Conservation (phyloP, 2,329 filamentous ascomycete genomes). For the Cladosporium sp. region DNA sequence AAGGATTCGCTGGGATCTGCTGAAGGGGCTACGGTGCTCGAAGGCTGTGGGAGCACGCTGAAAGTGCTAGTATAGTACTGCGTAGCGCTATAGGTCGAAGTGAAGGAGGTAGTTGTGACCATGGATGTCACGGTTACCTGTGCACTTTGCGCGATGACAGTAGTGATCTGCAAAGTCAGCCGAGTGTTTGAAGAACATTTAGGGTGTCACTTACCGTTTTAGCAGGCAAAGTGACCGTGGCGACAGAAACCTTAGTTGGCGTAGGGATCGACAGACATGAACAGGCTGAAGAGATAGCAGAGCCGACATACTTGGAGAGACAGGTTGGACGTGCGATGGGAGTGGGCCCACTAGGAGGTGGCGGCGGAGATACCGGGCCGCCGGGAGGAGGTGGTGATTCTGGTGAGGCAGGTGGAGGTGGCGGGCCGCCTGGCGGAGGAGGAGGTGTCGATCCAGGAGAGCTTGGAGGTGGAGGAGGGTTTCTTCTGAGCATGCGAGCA, state of each 20-base stretch:
- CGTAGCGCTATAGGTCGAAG: constrained; percentile 1
- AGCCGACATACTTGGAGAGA: background rate
- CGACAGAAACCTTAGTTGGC: background rate
- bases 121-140: background rate
- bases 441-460: too few relatives aligned
- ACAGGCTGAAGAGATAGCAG: constrained; percentile 9
- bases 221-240: background rate
- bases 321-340: constrained; percentile 7
- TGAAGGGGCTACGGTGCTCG: background rate
- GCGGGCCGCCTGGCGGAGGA: background rate
- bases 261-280: constrained; percentile 15
- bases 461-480: background rate
- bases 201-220: background rate
- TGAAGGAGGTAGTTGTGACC: background rate
- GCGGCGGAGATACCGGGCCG: background rate
- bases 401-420: background rate
- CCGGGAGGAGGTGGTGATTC: background rate
- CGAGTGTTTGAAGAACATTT: background rate
- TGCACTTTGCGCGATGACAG: background rate
- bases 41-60: constrained; percentile 5
- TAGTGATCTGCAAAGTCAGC: constrained; percentile 4
- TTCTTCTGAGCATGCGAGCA: background rate
- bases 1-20: background rate
- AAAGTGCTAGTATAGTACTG: constrained; percentile 12
- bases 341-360: background rate